These are phyloP conservation scores for Calocera cornea DNA, from an alignment of 768 basidiomycete genomes.

Conservation along the genomic window DNA sequence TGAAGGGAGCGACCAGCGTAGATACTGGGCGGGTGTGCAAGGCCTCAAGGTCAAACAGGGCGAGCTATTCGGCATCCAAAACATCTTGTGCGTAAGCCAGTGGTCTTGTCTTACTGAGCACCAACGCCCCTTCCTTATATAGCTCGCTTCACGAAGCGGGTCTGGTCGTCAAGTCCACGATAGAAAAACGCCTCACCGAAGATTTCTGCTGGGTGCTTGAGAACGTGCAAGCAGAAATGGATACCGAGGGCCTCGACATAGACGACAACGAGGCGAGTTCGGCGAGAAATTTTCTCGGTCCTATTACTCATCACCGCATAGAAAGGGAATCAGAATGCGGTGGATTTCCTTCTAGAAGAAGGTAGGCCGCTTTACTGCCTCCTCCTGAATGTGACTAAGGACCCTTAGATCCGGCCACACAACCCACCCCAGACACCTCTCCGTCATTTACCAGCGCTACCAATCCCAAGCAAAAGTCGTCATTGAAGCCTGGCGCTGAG, in stretches of 20 bases:
- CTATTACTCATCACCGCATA: background rate
- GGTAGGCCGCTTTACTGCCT: background rate
- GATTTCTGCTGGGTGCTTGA: constrained; percentile 1
- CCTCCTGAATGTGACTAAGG: background rate
- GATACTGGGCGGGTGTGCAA: constrained; percentile 73
- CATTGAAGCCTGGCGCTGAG: background rate
- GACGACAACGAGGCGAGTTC: background rate
- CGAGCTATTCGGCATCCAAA: constrained; percentile 73
- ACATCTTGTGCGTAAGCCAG: constrained; percentile 43
- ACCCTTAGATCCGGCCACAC: background rate
- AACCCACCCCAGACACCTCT: background rate
- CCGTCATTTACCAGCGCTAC: background rate
- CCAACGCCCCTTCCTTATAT: background rate
- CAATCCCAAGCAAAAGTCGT: background rate
- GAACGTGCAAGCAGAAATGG: background rate
- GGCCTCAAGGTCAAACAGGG: constrained; percentile 61
- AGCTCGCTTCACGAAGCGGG: background rate
- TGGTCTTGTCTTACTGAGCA: background rate
- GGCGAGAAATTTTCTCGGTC: background rate
- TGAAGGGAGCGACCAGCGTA: constrained; percentile 64
- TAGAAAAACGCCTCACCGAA: background rate
- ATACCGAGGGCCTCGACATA: background rate
- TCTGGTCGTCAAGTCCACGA: background rate
- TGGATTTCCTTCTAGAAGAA: constrained; percentile 1
- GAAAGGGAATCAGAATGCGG: background rate